Evolutionary conservation across 2,329 filamentous ascomycete genomes (phyloP), one percentile per base, ranked within the genome.

Genomic region (Xylariaceae sp.): DNA sequence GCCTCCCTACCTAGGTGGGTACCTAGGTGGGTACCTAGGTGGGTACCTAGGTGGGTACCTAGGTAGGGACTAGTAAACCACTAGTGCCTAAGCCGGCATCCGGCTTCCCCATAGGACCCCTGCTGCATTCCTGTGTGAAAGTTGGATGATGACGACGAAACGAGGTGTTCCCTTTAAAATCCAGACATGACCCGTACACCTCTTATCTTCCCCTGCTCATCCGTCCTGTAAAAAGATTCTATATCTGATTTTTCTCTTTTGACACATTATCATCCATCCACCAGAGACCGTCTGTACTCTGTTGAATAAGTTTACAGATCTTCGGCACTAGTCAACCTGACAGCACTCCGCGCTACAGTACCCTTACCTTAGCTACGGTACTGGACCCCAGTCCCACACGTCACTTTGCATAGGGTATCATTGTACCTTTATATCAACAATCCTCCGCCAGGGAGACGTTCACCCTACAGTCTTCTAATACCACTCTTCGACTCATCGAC

Each of bases 381-480:
- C 40, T 45, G 47, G 52, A 34, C 36, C 43, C 57, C 16, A 58
- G 51, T 43, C 53, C 44, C 45, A 34, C 40, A 61, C 53, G 40
- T 59, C 49, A 55, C 33, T 56, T 31, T 55, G 41, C 57, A 48
- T 59, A 40, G 23, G 40, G 17, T 17, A 46, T 34, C 26, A 21
- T 58, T 31, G n/a, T 47, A 9, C 16, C 33, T 36, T 6, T 12
- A 31, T 31, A 58, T 53, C 48, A 44, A 31, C 43, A 56, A 53
- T n/a, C n/a, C n/a, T n/a, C n/a, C n/a, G n/a, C n/a, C n/a, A n/a
- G n/a, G n/a, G n/a, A n/a, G n/a, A n/a, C n/a, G n/a, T n/a, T n/a
- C n/a, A 28, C 19, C 26, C 26, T 33, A 41, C n/a, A n/a, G n/a
- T n/a, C 26, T 29, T 46, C 17, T 33, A 12, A 24, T 28, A 28